A percentile compares a stretch with the other conserved stretches of the same genome.
Evolutionary conservation across 768 basidiomycete genomes (phyloP).

Genomic region (Lentinula sp.): DNA sequence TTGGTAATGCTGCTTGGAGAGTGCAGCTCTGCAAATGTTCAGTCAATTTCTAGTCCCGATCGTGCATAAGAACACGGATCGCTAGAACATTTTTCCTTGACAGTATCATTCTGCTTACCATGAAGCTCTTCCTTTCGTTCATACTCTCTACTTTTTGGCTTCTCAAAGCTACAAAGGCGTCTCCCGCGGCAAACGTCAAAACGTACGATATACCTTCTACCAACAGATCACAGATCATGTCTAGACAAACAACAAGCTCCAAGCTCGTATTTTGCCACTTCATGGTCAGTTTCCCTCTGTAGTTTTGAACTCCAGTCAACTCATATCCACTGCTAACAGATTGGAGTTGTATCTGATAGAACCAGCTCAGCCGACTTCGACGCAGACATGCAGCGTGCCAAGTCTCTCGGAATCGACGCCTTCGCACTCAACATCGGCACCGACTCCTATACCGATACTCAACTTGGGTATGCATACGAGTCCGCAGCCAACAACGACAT

Average conservation of each 20-base stretch:
- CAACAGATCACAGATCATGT: background rate
- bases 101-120: background rate
- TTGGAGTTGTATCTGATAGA: slow-evolving; percentile 13
- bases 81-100: too few relatives aligned
- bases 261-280: slow-evolving; percentile 14
- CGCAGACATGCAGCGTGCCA: slow-evolving; percentile 15
- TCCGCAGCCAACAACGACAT: slow-evolving; percentile 24
- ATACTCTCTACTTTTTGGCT: background rate
- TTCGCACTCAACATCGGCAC: slow-evolving; percentile 41
- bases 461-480: slow-evolving; percentile 28
- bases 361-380: slow-evolving; percentile 12
- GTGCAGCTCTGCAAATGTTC: background rate
- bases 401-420: slow-evolving; percentile 24
- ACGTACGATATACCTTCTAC: background rate
- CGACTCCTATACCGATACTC: slow-evolving; percentile 29
- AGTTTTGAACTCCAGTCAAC: background rate
- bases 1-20: background rate
- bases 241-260: background rate
- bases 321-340: slow-evolving; percentile 1
- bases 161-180: background rate
- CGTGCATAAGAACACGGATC: background rate
- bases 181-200: background rate
- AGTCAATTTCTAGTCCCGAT: background rate
- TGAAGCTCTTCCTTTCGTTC: background rate
- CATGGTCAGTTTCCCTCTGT: slow-evolving; percentile 6